These are phyloP conservation scores for Phytophthora pseudosyringae DNA, from an alignment of 352 stramenopile genomes.

Conservation along the genomic window DNA sequence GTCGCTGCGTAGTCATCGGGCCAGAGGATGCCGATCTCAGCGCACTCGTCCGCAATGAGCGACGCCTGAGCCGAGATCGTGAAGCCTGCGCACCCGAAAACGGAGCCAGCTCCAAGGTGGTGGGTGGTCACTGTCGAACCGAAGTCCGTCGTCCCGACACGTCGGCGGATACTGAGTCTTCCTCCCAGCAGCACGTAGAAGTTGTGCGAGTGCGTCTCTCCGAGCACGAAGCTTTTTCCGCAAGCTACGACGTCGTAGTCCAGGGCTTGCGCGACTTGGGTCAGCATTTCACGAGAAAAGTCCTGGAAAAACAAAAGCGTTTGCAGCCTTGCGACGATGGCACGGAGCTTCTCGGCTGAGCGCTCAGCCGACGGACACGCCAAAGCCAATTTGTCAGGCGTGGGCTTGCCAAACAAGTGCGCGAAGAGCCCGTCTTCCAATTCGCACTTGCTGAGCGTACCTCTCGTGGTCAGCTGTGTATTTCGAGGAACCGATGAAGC, in stretches of 20 bases:
- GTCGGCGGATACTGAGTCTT: slow-evolving; percentile 60
- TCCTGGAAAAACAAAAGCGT: slow-evolving; percentile 73
- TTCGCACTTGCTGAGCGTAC: slow-evolving; percentile 36
- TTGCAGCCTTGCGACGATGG: slow-evolving; percentile 59
- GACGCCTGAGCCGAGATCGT: slow-evolving; percentile 50
- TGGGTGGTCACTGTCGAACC: slow-evolving; percentile 68
- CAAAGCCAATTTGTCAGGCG: slow-evolving; percentile 67
- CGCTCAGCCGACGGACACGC: slow-evolving; percentile 52
- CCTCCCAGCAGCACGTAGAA: slow-evolving; percentile 74
- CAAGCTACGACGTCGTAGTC: slow-evolving; percentile 77
- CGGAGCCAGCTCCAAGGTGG: slow-evolving; percentile 58
- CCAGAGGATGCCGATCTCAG: slow-evolving; percentile 73
- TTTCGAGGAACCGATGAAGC: slow-evolving; percentile 5
- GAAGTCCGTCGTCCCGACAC: slow-evolving; percentile 59
- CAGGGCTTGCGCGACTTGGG: slow-evolving; percentile 48
- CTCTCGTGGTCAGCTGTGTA: slow-evolving; percentile 9
- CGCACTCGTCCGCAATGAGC: slow-evolving; percentile 70
- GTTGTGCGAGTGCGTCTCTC: slow-evolving; percentile 63
- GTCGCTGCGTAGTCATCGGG: slow-evolving; percentile 59
- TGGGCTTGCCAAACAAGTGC: slow-evolving; percentile 73
- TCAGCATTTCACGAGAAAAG: slow-evolving; percentile 54
- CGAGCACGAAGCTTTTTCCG: slow-evolving; percentile 62
- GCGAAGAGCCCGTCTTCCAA: slow-evolving; percentile 70
- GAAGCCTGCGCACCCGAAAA: slow-evolving; percentile 70
- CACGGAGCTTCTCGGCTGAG: slow-evolving; percentile 46